These are phyloP conservation scores for Saccharomyces kudriavzevii DNA, from an alignment of 805 yeast species.

Conservation along the genomic window DNA sequence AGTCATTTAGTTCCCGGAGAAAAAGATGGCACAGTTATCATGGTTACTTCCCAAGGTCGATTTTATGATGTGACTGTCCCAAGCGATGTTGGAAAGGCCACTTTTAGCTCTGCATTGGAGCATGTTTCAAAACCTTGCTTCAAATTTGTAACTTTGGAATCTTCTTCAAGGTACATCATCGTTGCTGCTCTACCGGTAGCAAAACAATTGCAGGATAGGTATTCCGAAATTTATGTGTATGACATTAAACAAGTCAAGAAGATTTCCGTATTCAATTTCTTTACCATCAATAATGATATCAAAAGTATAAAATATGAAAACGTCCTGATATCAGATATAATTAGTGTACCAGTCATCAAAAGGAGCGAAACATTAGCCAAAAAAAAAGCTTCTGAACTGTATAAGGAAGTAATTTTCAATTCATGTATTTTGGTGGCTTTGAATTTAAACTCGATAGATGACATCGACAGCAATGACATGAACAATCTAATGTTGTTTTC, in stretches of 20 bases:
- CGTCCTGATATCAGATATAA: background rate
- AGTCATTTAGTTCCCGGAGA: background rate
- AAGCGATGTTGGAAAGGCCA: background rate
- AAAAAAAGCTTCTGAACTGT: background rate
- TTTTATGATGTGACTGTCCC: background rate
- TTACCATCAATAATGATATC: background rate
- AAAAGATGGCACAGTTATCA: background rate
- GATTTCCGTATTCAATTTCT: background rate
- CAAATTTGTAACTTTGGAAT: background rate
- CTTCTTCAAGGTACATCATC: background rate
- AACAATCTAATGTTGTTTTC: slow-evolving; percentile 30
- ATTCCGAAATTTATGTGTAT: background rate
- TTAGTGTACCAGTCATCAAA: background rate
- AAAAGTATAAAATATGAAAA: background rate
- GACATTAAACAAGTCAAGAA: background rate
- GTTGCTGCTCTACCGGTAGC: background rate
- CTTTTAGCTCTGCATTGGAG: background rate
- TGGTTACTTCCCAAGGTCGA: background rate
- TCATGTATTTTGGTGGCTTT: slow-evolving; percentile 34
- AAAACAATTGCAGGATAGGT: background rate
- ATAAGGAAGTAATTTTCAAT: slow-evolving; percentile 27
- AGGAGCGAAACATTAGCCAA: background rate
- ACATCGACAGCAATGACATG: slow-evolving; percentile 19
- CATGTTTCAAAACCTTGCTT: background rate
- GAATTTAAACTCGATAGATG: slow-evolving; percentile 28